Evolutionary conservation across 1,284 basidiomycete genomes (phyloP), one percentile per base, ranked within the genome.

Genomic region (Leccinum pseudoinsigne): DNA sequence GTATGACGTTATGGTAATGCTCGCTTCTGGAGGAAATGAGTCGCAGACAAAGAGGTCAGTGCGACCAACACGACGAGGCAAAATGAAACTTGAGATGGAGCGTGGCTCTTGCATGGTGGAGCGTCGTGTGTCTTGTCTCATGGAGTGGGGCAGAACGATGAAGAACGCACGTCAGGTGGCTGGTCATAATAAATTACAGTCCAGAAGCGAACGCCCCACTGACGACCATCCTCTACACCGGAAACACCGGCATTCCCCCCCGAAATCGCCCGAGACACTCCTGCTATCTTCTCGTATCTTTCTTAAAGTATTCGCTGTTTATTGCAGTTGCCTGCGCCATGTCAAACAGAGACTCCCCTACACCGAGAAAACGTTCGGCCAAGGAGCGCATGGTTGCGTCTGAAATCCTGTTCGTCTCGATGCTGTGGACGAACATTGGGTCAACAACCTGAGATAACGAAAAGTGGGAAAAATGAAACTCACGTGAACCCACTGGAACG

Each of bases 321-420:
- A 96, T 91, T 26, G 86, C 92, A 9, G 88, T 87, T 23, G 86
- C 87, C 71, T 94, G 89, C 51, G 90, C 80, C 74, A 93, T 83
- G 71, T 93, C 92, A 78, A 97, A 98, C 42, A 97, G 78, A 12
- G 89, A 89, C 78, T 98, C 96, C 64, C 96, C 96, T 26, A 95
- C 81, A 31, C 88, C 86, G 60, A 98, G 82, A 74, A 95, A 97
- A 64, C 85, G 86, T 69, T 97, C 91, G 7, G 93, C 86, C 21
- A 93, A 76, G 11, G 86, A 85, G 63, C 90, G 88, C 26, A 89
- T 68, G 4, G 90, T 95, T 2, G 89, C 84, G 69, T 97, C 92
- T 55, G 88, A 77, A 66, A 96, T 91, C 23, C 79, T 71, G 56
- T 82, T 80, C 14, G 90, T 86, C 69, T 93, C 83, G 26, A 89